Percentiles rank a stretch among this genome's conserved stretches.
phyloP scores from a whole-genome alignment of 1,284 basidiomycete species.

The Sanghuangporus weigelae region DNA sequence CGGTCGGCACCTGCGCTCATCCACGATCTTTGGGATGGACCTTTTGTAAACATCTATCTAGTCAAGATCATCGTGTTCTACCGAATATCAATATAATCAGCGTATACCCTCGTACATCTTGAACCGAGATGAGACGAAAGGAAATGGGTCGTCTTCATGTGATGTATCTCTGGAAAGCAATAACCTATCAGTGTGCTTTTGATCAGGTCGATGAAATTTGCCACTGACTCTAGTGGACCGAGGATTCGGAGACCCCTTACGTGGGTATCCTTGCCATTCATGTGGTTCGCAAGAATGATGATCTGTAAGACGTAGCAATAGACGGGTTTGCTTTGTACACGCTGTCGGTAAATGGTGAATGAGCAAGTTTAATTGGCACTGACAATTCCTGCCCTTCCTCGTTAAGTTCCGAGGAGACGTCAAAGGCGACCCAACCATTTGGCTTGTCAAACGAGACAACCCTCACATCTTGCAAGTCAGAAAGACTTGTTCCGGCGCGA shows the following conservation, averaged over 20 bases:
- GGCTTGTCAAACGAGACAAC: slow-evolving; percentile 83
- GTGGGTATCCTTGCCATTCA: slow-evolving; percentile 99
- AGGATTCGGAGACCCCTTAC: slow-evolving; percentile 85
- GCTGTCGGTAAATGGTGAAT: not conserved
- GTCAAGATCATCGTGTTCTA: not conserved
- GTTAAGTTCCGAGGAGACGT: slow-evolving; percentile 72
- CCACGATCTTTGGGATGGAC: not conserved
- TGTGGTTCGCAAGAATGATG: slow-evolving; percentile 88
- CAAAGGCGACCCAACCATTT: slow-evolving; percentile 92
- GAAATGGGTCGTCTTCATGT: slow-evolving; percentile 59
- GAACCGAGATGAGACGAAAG: slow-evolving; percentile 60
- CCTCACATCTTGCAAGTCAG: slow-evolving; percentile 91
- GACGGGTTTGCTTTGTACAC: slow-evolving; percentile 64
- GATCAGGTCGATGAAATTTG: not conserved
- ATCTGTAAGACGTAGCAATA: slow-evolving; percentile 89
- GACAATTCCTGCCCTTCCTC: slow-evolving; percentile 75
- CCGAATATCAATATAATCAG: slow-evolving; percentile 28
- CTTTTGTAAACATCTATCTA: not conserved
- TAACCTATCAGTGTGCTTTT: not conserved
- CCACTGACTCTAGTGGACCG: slow-evolving; percentile 69
- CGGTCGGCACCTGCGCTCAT: not conserved
- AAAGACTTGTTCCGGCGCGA: slow-evolving; percentile 86
- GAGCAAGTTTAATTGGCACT: slow-evolving; percentile 20
- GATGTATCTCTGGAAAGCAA: slow-evolving; percentile 34
- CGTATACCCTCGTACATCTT: slow-evolving; percentile 77